Evolutionary conservation across 805 yeast genomes (phyloP).

Genomic region (Ogataea kodamae): DNA sequence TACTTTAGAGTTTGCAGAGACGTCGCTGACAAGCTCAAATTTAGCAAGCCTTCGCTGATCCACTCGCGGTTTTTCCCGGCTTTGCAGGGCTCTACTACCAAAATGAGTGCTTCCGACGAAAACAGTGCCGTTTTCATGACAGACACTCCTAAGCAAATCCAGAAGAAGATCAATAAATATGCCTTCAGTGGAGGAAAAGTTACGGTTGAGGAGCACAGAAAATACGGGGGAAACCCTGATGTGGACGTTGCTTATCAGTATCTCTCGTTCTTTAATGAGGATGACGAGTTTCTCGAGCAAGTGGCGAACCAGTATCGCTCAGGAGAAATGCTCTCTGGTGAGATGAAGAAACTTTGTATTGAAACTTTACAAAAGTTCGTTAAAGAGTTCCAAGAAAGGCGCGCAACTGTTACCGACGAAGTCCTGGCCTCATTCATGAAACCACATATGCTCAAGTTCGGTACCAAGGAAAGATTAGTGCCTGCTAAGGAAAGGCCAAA

Average conservation of each 20-base stretch:
- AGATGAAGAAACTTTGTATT: conserved; percentile 85
- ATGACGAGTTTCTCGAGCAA: conserved; percentile 70
- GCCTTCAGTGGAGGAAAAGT: conserved; percentile 95
- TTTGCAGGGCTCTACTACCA: conserved; percentile 90
- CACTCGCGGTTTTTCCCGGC: conserved; percentile 98
- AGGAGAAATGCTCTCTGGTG: conserved; percentile 89
- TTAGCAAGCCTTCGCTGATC: conserved; percentile 83
- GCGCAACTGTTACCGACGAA: conserved; percentile 61
- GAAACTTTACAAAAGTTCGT: conserved; percentile 78
- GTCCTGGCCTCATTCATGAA: conserved; percentile 69
- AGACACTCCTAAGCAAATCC: conserved; percentile 87
- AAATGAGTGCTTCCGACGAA: conserved; percentile 94
- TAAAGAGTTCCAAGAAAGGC: conserved; percentile 73
- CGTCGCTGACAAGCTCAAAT: conserved; percentile 91
- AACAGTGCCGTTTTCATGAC: conserved; percentile 92
- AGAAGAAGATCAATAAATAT: conserved; percentile 91
- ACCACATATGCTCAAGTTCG: conserved; percentile 78
- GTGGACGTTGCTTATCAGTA: conserved; percentile 95
- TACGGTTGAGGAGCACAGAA: conserved; percentile 85
- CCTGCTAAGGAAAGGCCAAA: conserved; percentile 56
- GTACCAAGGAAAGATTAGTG: conserved; percentile 68
- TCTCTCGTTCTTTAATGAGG: conserved; percentile 82
- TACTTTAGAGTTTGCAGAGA: conserved; percentile 97
- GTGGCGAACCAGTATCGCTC: conserved; percentile 62
- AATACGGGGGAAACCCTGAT: conserved; percentile 89